phyloP scores from a whole-genome alignment of 1,284 basidiomycete species.

The Neotropicomus parvogracilis region DNA sequence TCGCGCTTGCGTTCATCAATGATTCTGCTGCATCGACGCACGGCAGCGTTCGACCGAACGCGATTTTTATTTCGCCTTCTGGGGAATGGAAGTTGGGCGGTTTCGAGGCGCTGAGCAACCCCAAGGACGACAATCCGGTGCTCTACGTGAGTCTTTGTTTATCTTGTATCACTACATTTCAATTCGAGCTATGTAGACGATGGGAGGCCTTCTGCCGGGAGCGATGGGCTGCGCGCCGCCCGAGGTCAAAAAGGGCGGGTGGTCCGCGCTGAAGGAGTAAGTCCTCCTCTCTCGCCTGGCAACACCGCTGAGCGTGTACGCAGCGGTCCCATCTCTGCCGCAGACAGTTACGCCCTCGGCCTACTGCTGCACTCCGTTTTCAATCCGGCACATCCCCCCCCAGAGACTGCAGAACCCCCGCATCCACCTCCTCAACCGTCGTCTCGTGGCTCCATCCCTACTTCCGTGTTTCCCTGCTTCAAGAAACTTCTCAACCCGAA shows the following conservation, averaged over 20 bases:
- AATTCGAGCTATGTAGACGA: slow-evolving; percentile 46
- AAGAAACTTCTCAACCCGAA: slow-evolving; percentile 90
- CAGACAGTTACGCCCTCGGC: slow-evolving; percentile 86
- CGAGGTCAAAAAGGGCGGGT: slow-evolving; percentile 90
- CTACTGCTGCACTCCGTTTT: slow-evolving; percentile 82
- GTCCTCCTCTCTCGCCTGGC: slow-evolving; percentile 21
- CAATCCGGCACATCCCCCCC: slow-evolving; percentile 74
- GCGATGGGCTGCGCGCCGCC: slow-evolving; percentile 65
- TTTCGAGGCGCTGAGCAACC: slow-evolving; percentile 85
- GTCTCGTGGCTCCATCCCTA: slow-evolving; percentile 77
- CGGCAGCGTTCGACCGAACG: slow-evolving; percentile 76
- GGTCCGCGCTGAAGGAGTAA: slow-evolving; percentile 81
- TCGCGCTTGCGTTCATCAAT: slow-evolving; percentile 90
- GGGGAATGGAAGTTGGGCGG: slow-evolving; percentile 97
- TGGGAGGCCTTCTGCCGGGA: slow-evolving; percentile 67
- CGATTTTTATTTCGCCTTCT: slow-evolving; percentile 85
- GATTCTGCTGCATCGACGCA: slow-evolving; percentile 84
- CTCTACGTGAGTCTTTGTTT: slow-evolving; percentile 65
- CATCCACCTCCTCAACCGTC: slow-evolving; percentile 71
- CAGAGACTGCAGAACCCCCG: slow-evolving; percentile 64
- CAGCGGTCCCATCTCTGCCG: slow-evolving; percentile 68
- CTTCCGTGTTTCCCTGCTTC: slow-evolving; percentile 73
- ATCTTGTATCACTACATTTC: slow-evolving; percentile 4
- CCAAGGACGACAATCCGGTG: slow-evolving; percentile 71
- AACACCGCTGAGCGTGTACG: slow-evolving; percentile 3